Base-by-base conservation (phyloP, 2,329 filamentous ascomycete genomes). In the Hypoxylon sp. region DNA sequence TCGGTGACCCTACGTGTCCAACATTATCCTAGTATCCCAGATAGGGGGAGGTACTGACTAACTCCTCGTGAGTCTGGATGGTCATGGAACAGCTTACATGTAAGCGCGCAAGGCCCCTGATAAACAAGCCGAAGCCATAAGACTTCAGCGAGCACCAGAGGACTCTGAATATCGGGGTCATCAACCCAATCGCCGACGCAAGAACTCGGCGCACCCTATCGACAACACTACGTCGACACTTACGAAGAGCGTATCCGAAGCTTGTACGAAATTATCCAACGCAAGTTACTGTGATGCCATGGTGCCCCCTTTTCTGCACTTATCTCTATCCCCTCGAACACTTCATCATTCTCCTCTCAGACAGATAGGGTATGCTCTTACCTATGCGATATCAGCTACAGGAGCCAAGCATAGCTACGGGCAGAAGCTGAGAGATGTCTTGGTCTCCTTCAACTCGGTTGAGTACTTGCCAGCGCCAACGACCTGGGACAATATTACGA, bases 1-100 rank as follows among this genome's bases (percentile, higher is more conserved):
- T 64, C 84, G 86, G 69, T 87, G 82, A 82, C 82, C 81, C 63
- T 81, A 81, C 46, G 81, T 82, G 0, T 79, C 79, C 0, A 84
- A 87, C 64, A 83, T 81, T 0, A 79, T 79, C 56, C 77, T 81
- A 10, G 81, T 79, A 0, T 57, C 67, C 3, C 61, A 74, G 4
- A 73, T 79, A n/a, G 81, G 78, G 66, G 74, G 75, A 50, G 72
- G 75, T 77, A 66, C 40, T 43, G 13, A 13, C 37, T 21, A 37
- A 27, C n/a, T 26, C 17, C 4, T 7, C 13, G 20, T 15, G 10
- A 43, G 18, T 13, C 29, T 37, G 2, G 18, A 24, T 27, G 9
- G 35, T 2, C 2, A 11, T 23, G 33, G 20, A 23, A 6, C 9
- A 4, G 7, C n/a, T 41, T 3, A 24, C 7, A 15, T 15, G 10